These are phyloP conservation scores for Fusarium hainanense DNA, from an alignment of 2,329 filamentous ascomycete genomes.

Conservation along the genomic window DNA sequence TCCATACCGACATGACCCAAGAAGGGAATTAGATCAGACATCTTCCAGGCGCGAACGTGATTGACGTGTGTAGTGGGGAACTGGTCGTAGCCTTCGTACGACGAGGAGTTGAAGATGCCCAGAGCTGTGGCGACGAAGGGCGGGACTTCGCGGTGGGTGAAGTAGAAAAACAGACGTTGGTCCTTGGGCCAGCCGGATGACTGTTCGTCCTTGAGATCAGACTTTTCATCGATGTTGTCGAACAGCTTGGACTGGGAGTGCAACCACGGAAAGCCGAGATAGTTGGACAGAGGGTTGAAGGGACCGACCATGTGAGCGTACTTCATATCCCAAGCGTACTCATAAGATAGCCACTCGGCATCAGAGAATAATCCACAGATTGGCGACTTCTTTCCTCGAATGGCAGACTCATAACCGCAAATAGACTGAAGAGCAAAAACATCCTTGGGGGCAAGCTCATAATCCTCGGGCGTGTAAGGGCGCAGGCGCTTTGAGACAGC, in stretches of 20 bases:
- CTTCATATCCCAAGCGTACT: conserved; percentile 45
- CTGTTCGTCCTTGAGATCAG: not conserved
- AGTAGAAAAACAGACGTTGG: conserved; percentile 39
- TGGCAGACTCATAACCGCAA: conserved; percentile 41
- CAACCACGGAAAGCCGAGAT: conserved; percentile 40
- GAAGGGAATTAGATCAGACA: conserved; percentile 42
- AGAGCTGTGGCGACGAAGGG: conserved; percentile 40
- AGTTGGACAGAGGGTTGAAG: conserved; percentile 35
- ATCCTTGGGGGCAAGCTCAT: conserved; percentile 32
- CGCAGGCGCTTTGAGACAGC: conserved; percentile 28
- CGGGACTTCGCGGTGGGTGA: conserved; percentile 41
- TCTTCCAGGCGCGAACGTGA: conserved; percentile 40
- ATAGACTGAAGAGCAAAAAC: conserved; percentile 41
- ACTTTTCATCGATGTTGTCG: conserved; percentile 9
- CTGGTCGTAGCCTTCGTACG: conserved; percentile 33
- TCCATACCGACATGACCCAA: conserved; percentile 43
- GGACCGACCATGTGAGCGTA: conserved; percentile 43
- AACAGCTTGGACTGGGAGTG: conserved; percentile 34
- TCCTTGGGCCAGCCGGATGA: conserved; percentile 33
- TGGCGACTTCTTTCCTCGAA: conserved; percentile 29
- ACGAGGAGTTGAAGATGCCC: conserved; percentile 41
- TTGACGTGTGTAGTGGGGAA: conserved; percentile 41
- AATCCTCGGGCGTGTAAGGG: conserved; percentile 35
- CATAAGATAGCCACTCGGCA: conserved; percentile 40
- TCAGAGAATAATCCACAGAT: conserved; percentile 38